These are phyloP conservation scores for Agarophyton chilense DNA, from an alignment of 23 red algal genomes.

Conservation along the genomic window DNA sequence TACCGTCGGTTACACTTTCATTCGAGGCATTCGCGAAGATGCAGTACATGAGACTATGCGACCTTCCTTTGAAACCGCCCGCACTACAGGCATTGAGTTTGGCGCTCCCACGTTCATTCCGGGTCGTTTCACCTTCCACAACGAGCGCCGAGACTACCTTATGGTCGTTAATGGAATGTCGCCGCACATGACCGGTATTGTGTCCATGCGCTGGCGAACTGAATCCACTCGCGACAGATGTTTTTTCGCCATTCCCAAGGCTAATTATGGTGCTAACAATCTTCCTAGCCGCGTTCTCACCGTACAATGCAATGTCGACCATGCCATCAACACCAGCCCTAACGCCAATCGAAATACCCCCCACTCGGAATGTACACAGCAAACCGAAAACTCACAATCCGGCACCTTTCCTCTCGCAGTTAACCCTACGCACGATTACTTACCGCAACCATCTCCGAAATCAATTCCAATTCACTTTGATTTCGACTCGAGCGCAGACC, in stretches of 20 bases:
- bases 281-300: constrained; percentile 36
- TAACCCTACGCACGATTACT: not conserved
- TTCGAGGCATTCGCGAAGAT: constrained; percentile 37
- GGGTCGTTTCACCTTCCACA: constrained; percentile 55
- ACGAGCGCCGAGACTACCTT: constrained; percentile 34
- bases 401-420: too few relatives aligned
- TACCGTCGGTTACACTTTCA: constrained; percentile 61
- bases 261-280: constrained; percentile 28
- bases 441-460: not conserved
- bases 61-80: not conserved
- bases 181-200: constrained; percentile 33
- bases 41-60: not conserved
- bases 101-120: constrained; percentile 24
- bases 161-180: constrained; percentile 47
- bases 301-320: constrained; percentile 47
- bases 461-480: not conserved
- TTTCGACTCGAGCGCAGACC: not conserved
- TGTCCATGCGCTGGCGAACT: constrained; percentile 51
- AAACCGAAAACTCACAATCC: not conserved
- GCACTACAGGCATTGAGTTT: not conserved
- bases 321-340: not conserved
- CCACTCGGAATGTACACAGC: not conserved
- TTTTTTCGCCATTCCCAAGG: constrained; percentile 55
- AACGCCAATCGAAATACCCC: not conserved
- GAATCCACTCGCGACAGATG: constrained; percentile 29